phyloP scores from a whole-genome alignment of 345 rosid genomes.

The Salix brachista region DNA sequence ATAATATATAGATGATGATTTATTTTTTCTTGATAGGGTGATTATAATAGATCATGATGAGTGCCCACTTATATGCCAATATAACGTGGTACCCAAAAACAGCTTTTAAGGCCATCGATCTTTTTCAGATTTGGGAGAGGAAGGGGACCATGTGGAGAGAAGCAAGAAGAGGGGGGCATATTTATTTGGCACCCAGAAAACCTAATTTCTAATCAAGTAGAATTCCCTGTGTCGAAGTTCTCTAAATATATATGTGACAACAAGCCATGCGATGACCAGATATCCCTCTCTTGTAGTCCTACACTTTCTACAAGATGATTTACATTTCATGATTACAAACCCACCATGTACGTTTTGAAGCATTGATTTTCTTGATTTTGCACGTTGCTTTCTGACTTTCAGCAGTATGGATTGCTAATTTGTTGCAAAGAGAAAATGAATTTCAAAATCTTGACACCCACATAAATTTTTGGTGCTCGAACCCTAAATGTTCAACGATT shows the following conservation, averaged over 20 bases:
- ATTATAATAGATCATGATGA: background rate
- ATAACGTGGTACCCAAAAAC: background rate
- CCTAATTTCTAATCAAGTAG: background rate
- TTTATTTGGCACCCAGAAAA: background rate
- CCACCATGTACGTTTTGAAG: background rate
- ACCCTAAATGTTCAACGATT: background rate
- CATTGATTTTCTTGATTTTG: background rate
- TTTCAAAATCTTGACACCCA: background rate
- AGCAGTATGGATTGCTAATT: background rate
- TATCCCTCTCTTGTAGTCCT: background rate
- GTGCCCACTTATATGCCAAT: background rate
- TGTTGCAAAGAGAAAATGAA: background rate
- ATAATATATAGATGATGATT: background rate
- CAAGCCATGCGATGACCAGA: background rate
- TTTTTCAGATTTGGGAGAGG: background rate
- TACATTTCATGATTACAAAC: background rate
- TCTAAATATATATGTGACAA: no score
- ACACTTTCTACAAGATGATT: no score
- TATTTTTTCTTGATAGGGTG: background rate
- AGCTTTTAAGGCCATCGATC: background rate
- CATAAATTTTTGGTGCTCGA: background rate
- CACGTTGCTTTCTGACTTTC: background rate
- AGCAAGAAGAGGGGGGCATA: background rate
- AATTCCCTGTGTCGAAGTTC: background rate
- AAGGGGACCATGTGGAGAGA: background rate